Base-by-base conservation (phyloP, 768 basidiomycete genomes). In the Cystobasidium tubakii region DNA sequence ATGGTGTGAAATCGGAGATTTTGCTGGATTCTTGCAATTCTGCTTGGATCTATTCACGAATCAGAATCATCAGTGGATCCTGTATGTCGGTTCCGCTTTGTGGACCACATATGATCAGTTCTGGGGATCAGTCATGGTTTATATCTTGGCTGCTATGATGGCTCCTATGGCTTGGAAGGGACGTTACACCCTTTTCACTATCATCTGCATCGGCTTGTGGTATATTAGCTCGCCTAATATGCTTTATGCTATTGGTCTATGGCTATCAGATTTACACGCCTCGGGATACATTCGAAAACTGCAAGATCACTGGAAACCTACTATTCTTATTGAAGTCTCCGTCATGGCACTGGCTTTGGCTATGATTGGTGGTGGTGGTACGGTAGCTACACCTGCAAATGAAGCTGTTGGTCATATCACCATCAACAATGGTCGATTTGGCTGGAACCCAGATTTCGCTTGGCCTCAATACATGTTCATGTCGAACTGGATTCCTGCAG, bases 41-140 rank as follows among this genome's bases (percentile, higher is more conserved):
- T 74, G 70, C 64, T 75, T 80, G 75, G 79, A 79, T 73, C 77
- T 80, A 44, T 78, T 80, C 78, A 80, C 79, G 34, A 79, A 80
- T 74, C 46, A 43, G 23, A 79, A 80, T 74, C 79, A 79, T 67
- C 77, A 78, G 60, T 78, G 78, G 73, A 80, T 80, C 77, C 78
- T 79, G 67, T 73, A 69, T 46, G 69, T 77, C 46, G 79, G 79
- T 29, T 78, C 79, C n/a, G 78, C 78, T 23, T 77, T 80, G 13
- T 80, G 79, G 79, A 76, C 79, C n/a, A 80, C 79, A 0, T 80
- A 79, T 77, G 79, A 80, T 62, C 79, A 79, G 70, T 80, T 80
- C 75, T 80, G 79, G 79, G 79, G 79, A 13, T 78, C 78, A 36
- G 77, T 78, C 63, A 74, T 80, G 69, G 78, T 78, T 73, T 80